Evolutionary conservation across 306 rosid species (phyloP).

Genomic region (Ochetophila trinervis): DNA sequence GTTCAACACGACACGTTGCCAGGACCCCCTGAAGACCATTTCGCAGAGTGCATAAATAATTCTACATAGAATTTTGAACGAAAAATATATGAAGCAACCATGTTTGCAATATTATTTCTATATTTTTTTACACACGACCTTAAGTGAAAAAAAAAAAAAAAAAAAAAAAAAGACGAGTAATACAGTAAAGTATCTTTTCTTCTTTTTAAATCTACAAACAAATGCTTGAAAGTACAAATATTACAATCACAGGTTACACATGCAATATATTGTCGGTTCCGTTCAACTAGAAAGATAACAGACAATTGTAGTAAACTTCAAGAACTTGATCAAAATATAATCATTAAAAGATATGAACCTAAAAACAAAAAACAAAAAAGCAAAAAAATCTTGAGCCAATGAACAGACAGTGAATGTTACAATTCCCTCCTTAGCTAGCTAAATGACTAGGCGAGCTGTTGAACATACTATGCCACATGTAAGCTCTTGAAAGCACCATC

Average conservation of each 20-base stretch:
- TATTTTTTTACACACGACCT: too few species aligned
- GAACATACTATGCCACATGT: conserved; percentile 99
- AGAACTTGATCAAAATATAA: conserved; percentile 6
- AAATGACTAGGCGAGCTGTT: conserved; percentile 92
- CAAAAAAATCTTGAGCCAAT: neutral
- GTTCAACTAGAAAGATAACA: conserved; percentile 6
- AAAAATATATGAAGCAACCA: too few species aligned
- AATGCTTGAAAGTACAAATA: conserved; percentile 28
- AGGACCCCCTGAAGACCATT: too few species aligned
- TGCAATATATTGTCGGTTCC: conserved; percentile 18
- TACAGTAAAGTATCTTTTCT: neutral
- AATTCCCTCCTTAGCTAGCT: conserved; percentile 45
- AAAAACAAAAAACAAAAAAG: too few species aligned
- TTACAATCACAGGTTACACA: conserved; percentile 36
- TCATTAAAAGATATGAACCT: neutral
- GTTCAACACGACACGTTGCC: too few species aligned
- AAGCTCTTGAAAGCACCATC: conserved; percentile 95
- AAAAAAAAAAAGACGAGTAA: neutral
- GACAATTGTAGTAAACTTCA: conserved; percentile 1
- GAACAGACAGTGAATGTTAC: conserved; percentile 23
- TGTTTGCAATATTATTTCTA: too few species aligned
- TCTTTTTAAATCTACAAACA: conserved; percentile 23
- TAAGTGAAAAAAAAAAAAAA: too few species aligned
- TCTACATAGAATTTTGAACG: too few species aligned
- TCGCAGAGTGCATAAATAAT: too few species aligned